Evolutionary conservation across 345 rosid species (phyloP).

Genomic region (Hibiscus tridactylites): DNA sequence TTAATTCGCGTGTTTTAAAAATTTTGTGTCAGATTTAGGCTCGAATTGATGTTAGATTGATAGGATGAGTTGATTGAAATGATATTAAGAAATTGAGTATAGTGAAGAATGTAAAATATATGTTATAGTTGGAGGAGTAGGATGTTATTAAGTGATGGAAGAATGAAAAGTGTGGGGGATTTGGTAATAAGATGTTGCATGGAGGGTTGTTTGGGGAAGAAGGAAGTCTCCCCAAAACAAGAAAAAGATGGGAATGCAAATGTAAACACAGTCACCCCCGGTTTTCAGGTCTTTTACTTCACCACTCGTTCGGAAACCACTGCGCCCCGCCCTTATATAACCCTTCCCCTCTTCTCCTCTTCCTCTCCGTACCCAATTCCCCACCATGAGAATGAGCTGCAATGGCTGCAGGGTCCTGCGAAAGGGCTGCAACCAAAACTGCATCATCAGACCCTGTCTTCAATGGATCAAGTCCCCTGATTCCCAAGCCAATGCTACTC

Average conservation of each 20-base stretch:
- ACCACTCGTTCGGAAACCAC: constrained; percentile 18
- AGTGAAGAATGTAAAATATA: too few species aligned
- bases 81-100: too few species aligned
- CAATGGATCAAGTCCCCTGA: constrained; percentile 45
- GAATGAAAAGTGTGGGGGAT: not conserved
- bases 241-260: not conserved
- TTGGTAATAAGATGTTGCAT: constrained; percentile 34
- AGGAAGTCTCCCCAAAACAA: constrained; percentile 3
- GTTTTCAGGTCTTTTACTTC: constrained; percentile 14
- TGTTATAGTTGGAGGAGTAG: too few species aligned
- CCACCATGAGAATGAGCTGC: constrained; percentile 37
- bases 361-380: not conserved
- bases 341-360: not conserved
- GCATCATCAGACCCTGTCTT: constrained; percentile 39
- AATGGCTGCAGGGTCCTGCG: constrained; percentile 47
- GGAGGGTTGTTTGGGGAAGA: constrained; percentile 13
- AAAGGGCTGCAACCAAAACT: constrained; percentile 39
- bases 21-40: too few species aligned
- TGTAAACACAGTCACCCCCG: constrained; percentile 12
- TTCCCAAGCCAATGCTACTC: constrained; percentile 50
- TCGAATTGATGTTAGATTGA: too few species aligned
- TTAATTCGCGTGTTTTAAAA: too few species aligned
- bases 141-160: too few species aligned
- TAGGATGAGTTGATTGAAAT: too few species aligned
- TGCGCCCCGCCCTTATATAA: constrained; percentile 1